Evolutionary conservation across 139 green algal species (phyloP).

Genomic region (Ulvella scutata): DNA sequence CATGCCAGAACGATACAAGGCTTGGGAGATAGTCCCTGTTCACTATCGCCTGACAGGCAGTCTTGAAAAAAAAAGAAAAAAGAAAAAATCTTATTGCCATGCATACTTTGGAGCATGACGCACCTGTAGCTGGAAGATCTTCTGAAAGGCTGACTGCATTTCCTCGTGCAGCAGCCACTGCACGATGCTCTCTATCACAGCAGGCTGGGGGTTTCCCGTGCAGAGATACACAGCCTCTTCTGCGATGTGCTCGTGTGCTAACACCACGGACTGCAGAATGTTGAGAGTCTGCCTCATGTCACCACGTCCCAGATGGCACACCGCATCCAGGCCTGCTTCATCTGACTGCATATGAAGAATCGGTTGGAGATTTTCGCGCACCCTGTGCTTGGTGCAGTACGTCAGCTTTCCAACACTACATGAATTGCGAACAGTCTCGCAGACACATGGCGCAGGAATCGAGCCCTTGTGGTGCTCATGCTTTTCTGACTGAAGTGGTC

Average conservation of each 20-base stretch:
- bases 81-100: too few species aligned
- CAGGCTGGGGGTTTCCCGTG: conserved; percentile 78
- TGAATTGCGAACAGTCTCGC: too few species aligned
- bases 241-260: conserved; percentile 46
- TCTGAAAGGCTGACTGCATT: conserved; percentile 40
- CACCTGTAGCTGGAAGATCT: conserved; percentile 6
- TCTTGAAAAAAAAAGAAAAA: not conserved
- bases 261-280: conserved; percentile 65
- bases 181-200: conserved; percentile 58
- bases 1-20: too few species aligned
- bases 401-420: too few species aligned
- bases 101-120: too few species aligned
- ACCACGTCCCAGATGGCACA: conserved; percentile 62
- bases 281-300: conserved; percentile 96
- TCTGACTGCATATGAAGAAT: conserved; percentile 10
- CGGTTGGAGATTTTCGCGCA: too few species aligned
- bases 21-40: too few species aligned
- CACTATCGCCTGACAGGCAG: too few species aligned
- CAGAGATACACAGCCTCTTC: conserved; percentile 72
- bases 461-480: not conserved
- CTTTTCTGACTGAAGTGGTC: not conserved
- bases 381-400: too few species aligned
- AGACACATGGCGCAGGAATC: too few species aligned
- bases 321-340: conserved; percentile 55
- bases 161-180: conserved; percentile 73